Conservation (phyloP, 1,284 basidiomycete genomes). For the Caloboletus firmus region DNA sequence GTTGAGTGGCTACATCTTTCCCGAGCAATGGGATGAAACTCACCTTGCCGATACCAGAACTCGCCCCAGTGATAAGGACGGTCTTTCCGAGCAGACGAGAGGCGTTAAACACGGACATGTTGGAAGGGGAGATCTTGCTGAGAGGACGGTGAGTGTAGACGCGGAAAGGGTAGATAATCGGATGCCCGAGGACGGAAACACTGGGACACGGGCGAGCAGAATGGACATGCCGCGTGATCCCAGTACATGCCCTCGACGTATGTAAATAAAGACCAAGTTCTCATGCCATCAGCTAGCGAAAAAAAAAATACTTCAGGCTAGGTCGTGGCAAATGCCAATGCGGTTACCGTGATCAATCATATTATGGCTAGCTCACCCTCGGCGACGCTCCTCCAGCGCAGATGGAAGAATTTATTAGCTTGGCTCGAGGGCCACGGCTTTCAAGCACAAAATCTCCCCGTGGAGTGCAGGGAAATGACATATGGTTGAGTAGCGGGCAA, state of each 20-base stretch:
- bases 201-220: too few relatives aligned
- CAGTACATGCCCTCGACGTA: neutral
- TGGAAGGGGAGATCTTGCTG: slow-evolving; percentile 19
- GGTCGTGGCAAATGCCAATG: neutral
- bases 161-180: neutral
- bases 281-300: neutral
- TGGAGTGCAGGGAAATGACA: slow-evolving; percentile 46
- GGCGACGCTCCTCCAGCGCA: slow-evolving; percentile 7
- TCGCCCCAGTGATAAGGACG: slow-evolving; percentile 85
- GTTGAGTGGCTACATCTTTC: neutral
- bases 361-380: slow-evolving; percentile 12
- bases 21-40: neutral
- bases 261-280: neutral
- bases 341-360: neutral
- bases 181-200: slow-evolving; percentile 3
- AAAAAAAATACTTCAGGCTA: neutral
- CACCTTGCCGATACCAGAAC: slow-evolving; percentile 80
- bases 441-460: slow-evolving; percentile 41
- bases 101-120: slow-evolving; percentile 78
- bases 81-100: slow-evolving; percentile 80
- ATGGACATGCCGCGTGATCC: slow-evolving; percentile 1
- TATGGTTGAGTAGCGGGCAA: slow-evolving; percentile 37
- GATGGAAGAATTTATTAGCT: slow-evolving; percentile 52
- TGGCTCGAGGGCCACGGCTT: slow-evolving; percentile 61
- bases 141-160: neutral